Evolutionary conservation across 1,284 basidiomycete species (phyloP), one percentile per base, ranked within the genome.

Genomic region (Cystobasidium sp.): DNA sequence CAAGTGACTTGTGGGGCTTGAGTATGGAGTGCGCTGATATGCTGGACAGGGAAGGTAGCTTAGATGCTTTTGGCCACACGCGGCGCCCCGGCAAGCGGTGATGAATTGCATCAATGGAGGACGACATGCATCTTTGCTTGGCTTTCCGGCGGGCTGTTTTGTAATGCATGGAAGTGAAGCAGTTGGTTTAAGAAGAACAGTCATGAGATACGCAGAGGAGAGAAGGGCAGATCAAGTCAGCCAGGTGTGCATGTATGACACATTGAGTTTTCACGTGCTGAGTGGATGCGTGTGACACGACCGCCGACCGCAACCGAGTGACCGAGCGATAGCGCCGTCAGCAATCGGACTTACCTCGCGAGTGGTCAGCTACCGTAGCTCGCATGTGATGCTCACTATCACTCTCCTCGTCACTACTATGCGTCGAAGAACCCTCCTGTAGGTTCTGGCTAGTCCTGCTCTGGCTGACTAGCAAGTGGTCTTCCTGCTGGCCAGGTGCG

Each of bases 91-190:
- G 31, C 55, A 71, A 12, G 41, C 59, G 59, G 24, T 22, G 18
- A 41, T 71, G 61, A 10, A 71, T 71, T 24, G 69, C 69, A 39
- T 71, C 59, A 41, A 71, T 71, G 39, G 69, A 71, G 47, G 69
- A 71, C n/a, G 69, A 68, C 53, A 68, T 56, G 4, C 24, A 58
- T 59, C 52, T 67, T 49, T 41, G 66, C 39, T 58, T 59, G 24
- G 10, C 51, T 20, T 53, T 37, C 22, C 31, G 41, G 20, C 49
- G 51, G 31, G 51, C 47, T 51, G 37, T 31, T 66, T 66, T 66
- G 53, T 24, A 44, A 43, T 46, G 66, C 53, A 56, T 46, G 22
- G 39, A 58, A 5, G 31, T 58, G 6, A n/a, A 41, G 55, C 58
- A 6, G 52, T 31, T 31, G 22, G 20, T 44, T 31, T 5, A 31